Conservation (phyloP, 2,329 filamentous ascomycete species). For the Trichoderma gracile region DNA sequence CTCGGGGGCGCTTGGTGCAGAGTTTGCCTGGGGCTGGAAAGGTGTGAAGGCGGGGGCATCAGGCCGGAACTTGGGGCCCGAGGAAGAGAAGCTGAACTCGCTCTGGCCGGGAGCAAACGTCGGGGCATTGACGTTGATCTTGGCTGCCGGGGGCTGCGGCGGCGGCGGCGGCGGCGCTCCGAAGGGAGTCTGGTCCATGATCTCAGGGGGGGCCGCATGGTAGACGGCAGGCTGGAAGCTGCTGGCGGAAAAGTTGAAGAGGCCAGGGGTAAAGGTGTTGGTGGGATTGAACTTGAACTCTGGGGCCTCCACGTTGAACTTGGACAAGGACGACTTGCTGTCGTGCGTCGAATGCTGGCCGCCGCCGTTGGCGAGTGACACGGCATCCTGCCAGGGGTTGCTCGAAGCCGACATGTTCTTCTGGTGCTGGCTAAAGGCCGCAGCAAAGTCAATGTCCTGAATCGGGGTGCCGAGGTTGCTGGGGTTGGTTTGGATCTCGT, state of each 20-base stretch:
- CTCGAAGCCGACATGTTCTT: conserved; percentile 57
- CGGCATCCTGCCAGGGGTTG: conserved; percentile 63
- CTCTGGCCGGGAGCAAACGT: conserved; percentile 68
- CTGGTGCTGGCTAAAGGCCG: conserved; percentile 51
- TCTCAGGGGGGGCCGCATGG: conserved; percentile 33
- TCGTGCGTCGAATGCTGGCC: conserved; percentile 54
- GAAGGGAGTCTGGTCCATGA: conserved; percentile 26
- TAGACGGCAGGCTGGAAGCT: conserved; percentile 53
- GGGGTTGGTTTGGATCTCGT: conserved; percentile 73
- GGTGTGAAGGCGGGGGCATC: conserved; percentile 78
- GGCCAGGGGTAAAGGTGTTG: conserved; percentile 51
- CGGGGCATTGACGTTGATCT: conserved; percentile 69
- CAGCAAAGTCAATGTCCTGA: conserved; percentile 48
- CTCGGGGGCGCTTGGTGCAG: conserved; percentile 45
- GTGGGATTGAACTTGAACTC: conserved; percentile 78
- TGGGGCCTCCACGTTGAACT: conserved; percentile 83
- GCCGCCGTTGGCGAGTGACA: conserved; percentile 41
- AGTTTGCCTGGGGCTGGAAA: conserved; percentile 48
- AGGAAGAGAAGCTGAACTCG: conserved; percentile 68
- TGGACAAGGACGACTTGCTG: conserved; percentile 68
- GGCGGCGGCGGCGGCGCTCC: conserved; percentile 35
- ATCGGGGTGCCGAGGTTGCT: conserved; percentile 69
- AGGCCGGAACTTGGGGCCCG: conserved; percentile 69
- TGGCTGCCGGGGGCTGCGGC: conserved; percentile 41
- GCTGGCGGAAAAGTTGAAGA: conserved; percentile 52